These are phyloP conservation scores for Ophiostoma pallidulum DNA, from an alignment of 2,329 filamentous ascomycete species.

Conservation along the genomic window DNA sequence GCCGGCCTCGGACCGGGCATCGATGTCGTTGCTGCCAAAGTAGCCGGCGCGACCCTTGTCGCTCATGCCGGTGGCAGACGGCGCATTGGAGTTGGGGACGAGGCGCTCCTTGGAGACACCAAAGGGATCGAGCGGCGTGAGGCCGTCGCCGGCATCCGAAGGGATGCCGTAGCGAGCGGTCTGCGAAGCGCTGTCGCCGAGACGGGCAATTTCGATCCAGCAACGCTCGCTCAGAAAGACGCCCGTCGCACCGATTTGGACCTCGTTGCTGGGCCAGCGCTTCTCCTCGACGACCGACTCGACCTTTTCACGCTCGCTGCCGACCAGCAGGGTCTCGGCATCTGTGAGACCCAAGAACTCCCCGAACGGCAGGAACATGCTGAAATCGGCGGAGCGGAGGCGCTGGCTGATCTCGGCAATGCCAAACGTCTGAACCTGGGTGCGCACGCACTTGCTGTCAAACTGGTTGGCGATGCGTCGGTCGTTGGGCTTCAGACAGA, in stretches of 20 bases:
- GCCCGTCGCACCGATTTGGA: slow-evolving; percentile 80
- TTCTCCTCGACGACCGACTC: slow-evolving; percentile 88
- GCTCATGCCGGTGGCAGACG: slow-evolving; percentile 46
- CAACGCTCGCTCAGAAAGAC: slow-evolving; percentile 93
- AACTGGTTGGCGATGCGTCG: slow-evolving; percentile 96
- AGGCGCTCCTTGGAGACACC: slow-evolving; percentile 54
- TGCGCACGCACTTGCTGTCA: slow-evolving; percentile 94
- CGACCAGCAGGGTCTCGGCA: slow-evolving; percentile 73
- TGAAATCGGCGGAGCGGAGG: slow-evolving; percentile 88
- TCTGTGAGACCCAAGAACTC: slow-evolving; percentile 90
- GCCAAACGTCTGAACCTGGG: slow-evolving; percentile 88
- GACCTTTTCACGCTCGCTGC: slow-evolving; percentile 84
- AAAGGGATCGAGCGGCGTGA: slow-evolving; percentile 51
- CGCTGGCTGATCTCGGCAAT: slow-evolving; percentile 96
- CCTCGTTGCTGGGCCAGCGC: slow-evolving; percentile 87
- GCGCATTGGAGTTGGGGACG: slow-evolving; percentile 42
- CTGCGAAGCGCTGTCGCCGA: slow-evolving; percentile 53
- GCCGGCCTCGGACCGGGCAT: slow-evolving; percentile 83
- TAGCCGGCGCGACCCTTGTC: slow-evolving; percentile 70
- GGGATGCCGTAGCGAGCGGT: slow-evolving; percentile 42
- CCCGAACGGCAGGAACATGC: slow-evolving; percentile 86
- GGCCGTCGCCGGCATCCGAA: slow-evolving; percentile 54
- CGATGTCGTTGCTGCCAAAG: slow-evolving; percentile 68
- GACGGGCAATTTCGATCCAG: slow-evolving; percentile 81
- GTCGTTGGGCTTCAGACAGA: slow-evolving; percentile 96